phyloP scores from a whole-genome alignment of 2,329 filamentous ascomycete genomes.

The Pezicula radicicola region DNA sequence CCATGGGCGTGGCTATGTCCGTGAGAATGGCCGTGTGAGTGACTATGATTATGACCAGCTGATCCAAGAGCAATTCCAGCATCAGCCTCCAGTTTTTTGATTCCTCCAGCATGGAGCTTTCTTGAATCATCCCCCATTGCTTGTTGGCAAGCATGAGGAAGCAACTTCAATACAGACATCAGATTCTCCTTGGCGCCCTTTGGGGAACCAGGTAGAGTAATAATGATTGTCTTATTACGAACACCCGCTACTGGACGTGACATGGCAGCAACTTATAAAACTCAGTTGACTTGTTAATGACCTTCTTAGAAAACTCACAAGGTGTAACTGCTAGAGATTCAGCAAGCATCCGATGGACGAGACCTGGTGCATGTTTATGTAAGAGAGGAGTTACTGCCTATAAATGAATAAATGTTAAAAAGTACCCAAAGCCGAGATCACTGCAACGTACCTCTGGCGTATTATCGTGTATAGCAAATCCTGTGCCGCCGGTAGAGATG shows the following conservation, averaged over 20 bases:
- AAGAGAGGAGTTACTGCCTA: slow-evolving; percentile 77
- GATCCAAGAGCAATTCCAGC: slow-evolving; percentile 54
- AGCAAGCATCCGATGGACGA: slow-evolving; percentile 94
- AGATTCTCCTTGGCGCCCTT: slow-evolving; percentile 95
- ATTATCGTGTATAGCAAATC: slow-evolving; percentile 79
- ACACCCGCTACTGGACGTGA: slow-evolving; percentile 88
- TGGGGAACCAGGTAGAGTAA: slow-evolving; percentile 90
- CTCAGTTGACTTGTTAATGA: slow-evolving; percentile 15
- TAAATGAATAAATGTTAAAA: slow-evolving; percentile 7
- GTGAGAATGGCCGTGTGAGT: slow-evolving; percentile 49
- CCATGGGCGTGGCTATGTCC: slow-evolving; percentile 61
- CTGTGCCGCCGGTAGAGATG: slow-evolving; percentile 87
- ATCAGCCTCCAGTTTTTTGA: slow-evolving; percentile 80
- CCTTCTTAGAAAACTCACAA: slow-evolving; percentile 54
- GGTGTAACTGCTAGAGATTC: slow-evolving; percentile 83
- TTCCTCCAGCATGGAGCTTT: slow-evolving; percentile 72
- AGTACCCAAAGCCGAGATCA: not conserved
- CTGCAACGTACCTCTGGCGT: slow-evolving; percentile 73
- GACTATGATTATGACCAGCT: slow-evolving; percentile 34
- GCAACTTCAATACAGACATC: slow-evolving; percentile 79
- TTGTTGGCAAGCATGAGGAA: slow-evolving; percentile 93
- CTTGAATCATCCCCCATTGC: slow-evolving; percentile 81
- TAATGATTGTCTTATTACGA: slow-evolving; percentile 73
- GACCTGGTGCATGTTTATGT: slow-evolving; percentile 80
- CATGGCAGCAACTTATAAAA: slow-evolving; percentile 82